Percentiles rank a stretch among this genome's conserved stretches.
phyloP scores from a whole-genome alignment of 73 alveolate genomes.

The Paramecium pentaurelia region DNA sequence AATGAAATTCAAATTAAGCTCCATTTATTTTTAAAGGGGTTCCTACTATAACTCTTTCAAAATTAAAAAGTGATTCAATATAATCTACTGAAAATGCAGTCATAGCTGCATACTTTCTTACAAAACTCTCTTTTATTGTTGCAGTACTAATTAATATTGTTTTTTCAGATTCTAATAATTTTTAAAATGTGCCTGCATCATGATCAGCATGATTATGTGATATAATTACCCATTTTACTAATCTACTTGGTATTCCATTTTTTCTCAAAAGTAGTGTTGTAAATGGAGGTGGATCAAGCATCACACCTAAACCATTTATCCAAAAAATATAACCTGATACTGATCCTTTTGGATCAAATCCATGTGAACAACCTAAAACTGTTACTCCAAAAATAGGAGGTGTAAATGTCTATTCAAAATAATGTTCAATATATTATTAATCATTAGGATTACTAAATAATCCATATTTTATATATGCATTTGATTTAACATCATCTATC shows the following conservation, averaged over 20 bases:
- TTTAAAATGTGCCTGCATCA: constrained; percentile 60
- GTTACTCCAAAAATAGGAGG: constrained; percentile 58
- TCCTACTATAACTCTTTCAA: constrained; percentile 44
- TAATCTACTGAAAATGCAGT: neutral
- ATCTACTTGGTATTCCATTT: constrained; percentile 19
- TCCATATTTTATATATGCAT: constrained; percentile 7
- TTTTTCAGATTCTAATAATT: constrained; percentile 12
- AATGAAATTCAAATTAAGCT: constrained; percentile 32
- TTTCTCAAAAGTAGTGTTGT: neutral
- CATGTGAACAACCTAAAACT: constrained; percentile 47
- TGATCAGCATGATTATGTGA: constrained; percentile 60
- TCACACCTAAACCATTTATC: constrained; percentile 50
- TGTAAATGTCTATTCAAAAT: neutral
- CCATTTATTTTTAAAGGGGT: constrained; percentile 45
- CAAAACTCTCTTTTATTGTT: constrained; percentile 38
- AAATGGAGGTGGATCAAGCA: constrained; percentile 60
- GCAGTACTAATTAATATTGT: constrained; percentile 28
- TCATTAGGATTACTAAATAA: neutral
- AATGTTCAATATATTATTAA: neutral
- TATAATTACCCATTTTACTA: constrained; percentile 26
- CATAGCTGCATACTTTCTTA: constrained; percentile 52
- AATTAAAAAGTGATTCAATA: constrained; percentile 30
- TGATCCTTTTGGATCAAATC: constrained; percentile 60
- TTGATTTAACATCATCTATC: constrained; percentile 19
- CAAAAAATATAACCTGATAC: constrained; percentile 48